Base-by-base conservation (phyloP, 768 basidiomycete species). In the Amanita pseudoporphyria region DNA sequence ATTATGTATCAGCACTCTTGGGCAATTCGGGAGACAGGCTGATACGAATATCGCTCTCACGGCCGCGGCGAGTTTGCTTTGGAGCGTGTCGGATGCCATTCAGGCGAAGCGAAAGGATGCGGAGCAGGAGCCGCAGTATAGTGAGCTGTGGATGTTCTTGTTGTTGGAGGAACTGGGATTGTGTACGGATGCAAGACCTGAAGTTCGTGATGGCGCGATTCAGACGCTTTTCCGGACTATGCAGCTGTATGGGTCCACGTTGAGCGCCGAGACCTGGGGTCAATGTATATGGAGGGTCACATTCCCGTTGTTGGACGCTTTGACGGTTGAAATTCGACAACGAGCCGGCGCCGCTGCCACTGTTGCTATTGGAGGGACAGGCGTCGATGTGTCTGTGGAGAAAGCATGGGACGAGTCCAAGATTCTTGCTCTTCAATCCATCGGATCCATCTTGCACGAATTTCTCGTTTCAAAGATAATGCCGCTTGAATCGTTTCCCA, bases 41-140 rank as follows among this genome's bases (percentile, higher is more conserved):
- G 96, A 98, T 55, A 94, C 95, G 33, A 99, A 99, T 57, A 95
- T 99, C 49, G 89, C 93, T 1, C 68, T 99, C 49, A 95, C 95
- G 1, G 90, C 91, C 0, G 91, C 94, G 0, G 91, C 91, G 51
- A 92, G 90, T 47, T 67, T 97, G 2, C 71, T 99, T 4, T 98
- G 95, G 95, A 86, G 88, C 53, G 88, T 99, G 0, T 96, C 94
- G 0, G 95, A 99, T 61, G 87, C 90, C 1, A 89, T 98, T 31
- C 92, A 95, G 59, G 78, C 84, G 6, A 87, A 89, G 60, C 77
- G 88, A 18, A 83, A 83, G 56, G 68, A 74, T 51, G 65, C 64
- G 3, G 73, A 77, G 33, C 77, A 79, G 50, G 77, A 81, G 54
- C 82, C 81, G 0, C 79, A 82, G 56, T 91, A 90, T 58, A 89